phyloP scores from a whole-genome alignment of 495 filamentous ascomycete genomes.

The Neurospora sp. region DNA sequence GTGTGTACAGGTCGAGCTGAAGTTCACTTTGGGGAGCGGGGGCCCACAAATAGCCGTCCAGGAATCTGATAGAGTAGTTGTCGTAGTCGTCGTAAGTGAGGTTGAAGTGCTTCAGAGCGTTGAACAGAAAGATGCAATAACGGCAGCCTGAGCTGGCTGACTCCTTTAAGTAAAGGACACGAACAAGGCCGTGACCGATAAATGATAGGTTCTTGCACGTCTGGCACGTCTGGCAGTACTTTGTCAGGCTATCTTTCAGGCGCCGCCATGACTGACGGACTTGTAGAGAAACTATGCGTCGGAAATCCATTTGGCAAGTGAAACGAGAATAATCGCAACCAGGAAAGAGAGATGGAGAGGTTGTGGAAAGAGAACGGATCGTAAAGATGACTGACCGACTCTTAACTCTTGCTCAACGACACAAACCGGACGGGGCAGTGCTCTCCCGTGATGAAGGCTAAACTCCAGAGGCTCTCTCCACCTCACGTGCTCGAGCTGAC shows the following conservation, averaged over 20 bases:
- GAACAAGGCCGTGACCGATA: too few relatives aligned
- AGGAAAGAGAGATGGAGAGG: not conserved
- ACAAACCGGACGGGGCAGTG: not conserved
- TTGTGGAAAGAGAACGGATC: not conserved
- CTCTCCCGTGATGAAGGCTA: not conserved
- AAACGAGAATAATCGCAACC: not conserved
- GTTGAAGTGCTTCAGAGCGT: not conserved
- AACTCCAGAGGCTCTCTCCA: not conserved
- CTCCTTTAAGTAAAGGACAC: too few relatives aligned
- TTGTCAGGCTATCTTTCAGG: not conserved
- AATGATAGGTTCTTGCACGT: not conserved
- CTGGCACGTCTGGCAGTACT: not conserved
- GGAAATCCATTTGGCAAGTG: not conserved
- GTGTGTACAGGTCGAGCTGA: not conserved
- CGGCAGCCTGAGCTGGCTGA: not conserved
- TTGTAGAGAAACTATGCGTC: not conserved
- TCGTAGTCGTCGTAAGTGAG: too few relatives aligned
- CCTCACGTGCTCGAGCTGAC: not conserved
- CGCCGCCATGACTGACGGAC: not conserved
- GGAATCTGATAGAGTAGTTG: too few relatives aligned
- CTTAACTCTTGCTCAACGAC: not conserved
- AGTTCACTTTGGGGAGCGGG: too few relatives aligned
- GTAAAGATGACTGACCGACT: not conserved
- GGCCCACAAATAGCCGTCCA: too few relatives aligned
- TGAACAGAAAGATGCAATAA: not conserved